Base-by-base conservation (phyloP, 306 rosid species). In the Trifolium subterraneum region DNA sequence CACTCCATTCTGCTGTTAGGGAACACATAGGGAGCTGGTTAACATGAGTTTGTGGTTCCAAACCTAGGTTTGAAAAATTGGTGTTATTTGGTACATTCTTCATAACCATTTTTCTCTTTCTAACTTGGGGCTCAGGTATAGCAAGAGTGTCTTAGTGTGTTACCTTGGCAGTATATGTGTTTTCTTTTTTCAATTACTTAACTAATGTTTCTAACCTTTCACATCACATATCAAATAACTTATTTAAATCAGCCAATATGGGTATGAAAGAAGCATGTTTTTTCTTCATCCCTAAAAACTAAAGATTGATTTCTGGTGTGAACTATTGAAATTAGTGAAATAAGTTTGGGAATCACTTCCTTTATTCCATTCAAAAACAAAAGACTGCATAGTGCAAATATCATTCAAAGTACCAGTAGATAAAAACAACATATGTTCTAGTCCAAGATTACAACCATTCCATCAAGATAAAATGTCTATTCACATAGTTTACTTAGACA, bases 11-110 rank as follows among this genome's bases (percentile, higher is more conserved):
- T 20, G 15, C 8, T 10, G 61, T 18, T 22, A 22, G 33, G n/a
- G 8, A 55, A 23, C 33, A 56, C 16, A 8, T 56, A 23, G 23
- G 16, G 35, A 56, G 35, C n/a, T 50, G 23, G 35, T 14, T 12
- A 56, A 56, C 7, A 11, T 10, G 63, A 56, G n/a, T 11, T 12
- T 56, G 14, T 55, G 63, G 63, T 56, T 56, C 63, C 63, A 23
- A 16, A 16, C 23, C 56, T 44, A 13, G 16, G 50, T 44, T 44
- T 44, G 50, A 44, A 16, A 44, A 44, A 44, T 15, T 12, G 16
- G 13, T 44, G 16, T 13, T 44, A 14, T 44, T 4, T 13, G n/a
- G 50, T 13, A 44, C 50, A 4, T 44, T 44, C 8, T 12, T 44
- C 7, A 44, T 44, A 13, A 13, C 16, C 15, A 13, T 44, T 15